Conservation (phyloP, 768 basidiomycete genomes). For the Lactifluus hygrophoroides region DNA sequence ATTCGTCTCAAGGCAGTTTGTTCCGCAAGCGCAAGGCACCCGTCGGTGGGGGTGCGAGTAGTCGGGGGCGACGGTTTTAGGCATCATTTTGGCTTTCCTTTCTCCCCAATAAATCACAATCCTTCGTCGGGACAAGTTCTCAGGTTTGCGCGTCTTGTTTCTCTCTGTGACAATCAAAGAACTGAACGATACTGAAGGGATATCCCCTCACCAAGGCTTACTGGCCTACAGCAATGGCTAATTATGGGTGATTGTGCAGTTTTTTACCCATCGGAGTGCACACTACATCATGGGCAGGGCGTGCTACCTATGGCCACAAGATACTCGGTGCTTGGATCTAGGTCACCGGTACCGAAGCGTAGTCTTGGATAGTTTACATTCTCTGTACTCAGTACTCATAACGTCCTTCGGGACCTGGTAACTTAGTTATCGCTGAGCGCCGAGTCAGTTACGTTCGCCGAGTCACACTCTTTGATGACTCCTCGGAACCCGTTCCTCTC, state of each 20-base stretch:
- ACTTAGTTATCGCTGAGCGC: not conserved
- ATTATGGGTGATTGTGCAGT: not conserved
- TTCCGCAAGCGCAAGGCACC: constrained; percentile 19
- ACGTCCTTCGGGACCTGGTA: too few relatives aligned
- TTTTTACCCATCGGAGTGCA: not conserved
- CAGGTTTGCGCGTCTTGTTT: not conserved
- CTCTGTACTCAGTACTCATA: not conserved
- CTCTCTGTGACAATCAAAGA: not conserved
- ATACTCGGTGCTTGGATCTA: not conserved
- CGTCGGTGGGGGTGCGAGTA: constrained; percentile 6
- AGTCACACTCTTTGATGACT: too few relatives aligned
- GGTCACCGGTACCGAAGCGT: not conserved
- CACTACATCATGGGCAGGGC: not conserved
- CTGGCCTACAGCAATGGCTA: not conserved
- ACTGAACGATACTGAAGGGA: not conserved
- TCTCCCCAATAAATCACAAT: not conserved
- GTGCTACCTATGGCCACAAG: not conserved
- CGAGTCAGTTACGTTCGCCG: not conserved
- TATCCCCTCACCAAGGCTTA: not conserved
- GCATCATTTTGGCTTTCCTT: not conserved
- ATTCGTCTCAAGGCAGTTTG: constrained; percentile 5
- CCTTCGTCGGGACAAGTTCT: not conserved
- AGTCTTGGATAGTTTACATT: not conserved
- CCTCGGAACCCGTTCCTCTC: not conserved
- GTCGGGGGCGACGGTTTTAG: constrained; percentile 16